phyloP scores from a whole-genome alignment of 2,329 filamentous ascomycete genomes.

The Sporothrix phasma region DNA sequence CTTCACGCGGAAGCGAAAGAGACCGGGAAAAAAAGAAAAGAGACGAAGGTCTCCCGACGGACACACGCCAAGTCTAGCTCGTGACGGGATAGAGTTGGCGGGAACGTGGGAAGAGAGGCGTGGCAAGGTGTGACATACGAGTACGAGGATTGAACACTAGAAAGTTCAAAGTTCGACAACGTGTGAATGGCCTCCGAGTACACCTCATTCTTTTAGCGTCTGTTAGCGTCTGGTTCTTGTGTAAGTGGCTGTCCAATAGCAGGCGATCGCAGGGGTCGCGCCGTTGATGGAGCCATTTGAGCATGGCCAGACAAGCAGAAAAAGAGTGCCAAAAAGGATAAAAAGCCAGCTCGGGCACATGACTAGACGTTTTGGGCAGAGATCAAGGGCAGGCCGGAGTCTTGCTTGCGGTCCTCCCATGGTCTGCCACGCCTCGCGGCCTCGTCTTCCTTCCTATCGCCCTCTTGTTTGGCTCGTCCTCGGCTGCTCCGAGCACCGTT shows the following conservation, averaged over 20 bases:
- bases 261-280: background rate
- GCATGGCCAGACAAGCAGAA: background rate
- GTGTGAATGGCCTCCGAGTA: background rate
- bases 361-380: background rate
- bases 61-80: background rate
- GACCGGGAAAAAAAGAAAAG: background rate
- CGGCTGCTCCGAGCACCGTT: background rate
- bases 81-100: background rate
- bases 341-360: background rate
- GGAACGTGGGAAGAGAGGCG: background rate
- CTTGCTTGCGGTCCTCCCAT: background rate
- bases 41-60: background rate
- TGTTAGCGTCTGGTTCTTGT: background rate
- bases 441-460: background rate
- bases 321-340: background rate
- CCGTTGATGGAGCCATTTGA: conserved; percentile 1
- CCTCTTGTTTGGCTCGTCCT: background rate
- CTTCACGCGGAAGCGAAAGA: background rate
- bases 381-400: background rate
- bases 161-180: too few species aligned
- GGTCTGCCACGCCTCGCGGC: too few species aligned
- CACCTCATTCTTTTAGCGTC: background rate
- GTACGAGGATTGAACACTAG: too few species aligned
- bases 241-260: conserved; percentile 11
- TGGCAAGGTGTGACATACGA: background rate